Conservation (phyloP, 2,329 filamentous ascomycete species). For the Apiospora marii region DNA sequence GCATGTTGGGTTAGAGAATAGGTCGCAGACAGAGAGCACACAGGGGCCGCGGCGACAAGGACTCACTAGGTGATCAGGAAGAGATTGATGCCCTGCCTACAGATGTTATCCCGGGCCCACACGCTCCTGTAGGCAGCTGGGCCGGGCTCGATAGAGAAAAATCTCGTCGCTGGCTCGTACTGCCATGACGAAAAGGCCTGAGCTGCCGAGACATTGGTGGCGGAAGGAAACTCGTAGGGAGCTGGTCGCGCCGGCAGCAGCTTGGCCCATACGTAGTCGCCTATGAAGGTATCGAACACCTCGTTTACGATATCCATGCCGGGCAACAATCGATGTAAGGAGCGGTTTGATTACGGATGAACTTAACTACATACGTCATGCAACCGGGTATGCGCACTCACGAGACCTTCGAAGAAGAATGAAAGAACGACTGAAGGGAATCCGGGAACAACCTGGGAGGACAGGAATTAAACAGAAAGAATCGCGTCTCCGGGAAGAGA, state of each 20-base stretch:
- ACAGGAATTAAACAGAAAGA: background rate
- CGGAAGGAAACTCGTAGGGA: conserved; percentile 60
- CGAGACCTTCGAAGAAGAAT: conserved; percentile 33
- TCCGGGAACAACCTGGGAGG: background rate
- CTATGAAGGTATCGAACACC: conserved; percentile 79
- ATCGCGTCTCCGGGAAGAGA: background rate
- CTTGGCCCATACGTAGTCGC: conserved; percentile 80
- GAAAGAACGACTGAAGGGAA: conserved; percentile 27
- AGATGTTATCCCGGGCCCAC: conserved; percentile 79
- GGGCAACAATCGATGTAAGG: conserved; percentile 31
- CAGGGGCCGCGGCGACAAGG: conserved; percentile 9
- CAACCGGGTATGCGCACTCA: background rate
- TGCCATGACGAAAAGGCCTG: conserved; percentile 67
- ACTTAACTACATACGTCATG: conserved; percentile 30
- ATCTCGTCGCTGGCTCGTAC: conserved; percentile 77
- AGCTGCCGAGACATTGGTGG: conserved; percentile 60
- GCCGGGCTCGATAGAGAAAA: conserved; percentile 73
- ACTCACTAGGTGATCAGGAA: conserved; percentile 87
- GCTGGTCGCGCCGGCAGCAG: conserved; percentile 68
- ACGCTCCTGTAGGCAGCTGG: conserved; percentile 81
- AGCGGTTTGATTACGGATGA: conserved; percentile 25
- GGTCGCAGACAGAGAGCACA: background rate
- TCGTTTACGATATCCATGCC: conserved; percentile 93
- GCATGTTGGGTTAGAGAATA: background rate
- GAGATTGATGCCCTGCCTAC: conserved; percentile 76